Evolutionary conservation across 23 red algal species (phyloP).

Genomic region (Chondrus crispus): DNA sequence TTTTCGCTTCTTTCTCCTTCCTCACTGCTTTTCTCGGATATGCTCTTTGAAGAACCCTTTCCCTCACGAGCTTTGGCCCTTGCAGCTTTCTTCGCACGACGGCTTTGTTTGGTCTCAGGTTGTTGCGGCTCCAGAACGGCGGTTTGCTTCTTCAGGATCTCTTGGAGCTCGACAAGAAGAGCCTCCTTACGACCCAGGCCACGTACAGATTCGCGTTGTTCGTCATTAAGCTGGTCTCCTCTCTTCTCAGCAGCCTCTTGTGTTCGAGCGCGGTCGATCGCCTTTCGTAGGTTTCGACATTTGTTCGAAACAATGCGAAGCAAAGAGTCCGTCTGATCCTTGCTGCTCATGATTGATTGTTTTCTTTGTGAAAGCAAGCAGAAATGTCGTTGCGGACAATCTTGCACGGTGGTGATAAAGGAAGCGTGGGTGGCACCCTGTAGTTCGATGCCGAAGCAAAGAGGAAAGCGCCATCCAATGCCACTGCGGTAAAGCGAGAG

Average conservation of each 20-base stretch:
- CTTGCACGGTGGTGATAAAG: not conserved
- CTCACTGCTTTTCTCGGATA: not conserved
- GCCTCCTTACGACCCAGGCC: conserved; percentile 25
- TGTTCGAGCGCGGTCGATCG: conserved; percentile 44
- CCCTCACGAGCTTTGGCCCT: conserved; percentile 15
- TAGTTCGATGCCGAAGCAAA: no score
- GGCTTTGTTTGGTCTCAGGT: not conserved
- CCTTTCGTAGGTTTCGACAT: conserved; percentile 56
- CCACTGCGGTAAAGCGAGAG: no score
- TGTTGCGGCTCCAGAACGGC: not conserved
- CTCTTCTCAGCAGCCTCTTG: conserved; percentile 24
- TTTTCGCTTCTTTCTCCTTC: not conserved
- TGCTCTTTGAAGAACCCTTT: not conserved
- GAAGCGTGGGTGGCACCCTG: not conserved
- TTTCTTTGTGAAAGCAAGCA: not conserved
- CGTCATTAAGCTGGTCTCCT: conserved; percentile 26
- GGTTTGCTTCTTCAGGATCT: conserved; percentile 64
- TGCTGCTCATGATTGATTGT: not conserved
- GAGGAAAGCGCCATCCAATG: no score
- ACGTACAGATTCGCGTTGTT: conserved; percentile 47
- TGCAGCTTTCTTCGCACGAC: conserved; percentile 24
- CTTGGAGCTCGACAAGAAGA: conserved; percentile 50
- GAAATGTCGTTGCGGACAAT: not conserved
- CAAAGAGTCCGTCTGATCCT: conserved; percentile 30
- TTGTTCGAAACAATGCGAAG: conserved; percentile 30